Evolutionary conservation across 2,329 filamentous ascomycete species (phyloP).

Genomic region (Kalaharituber pfeilii): DNA sequence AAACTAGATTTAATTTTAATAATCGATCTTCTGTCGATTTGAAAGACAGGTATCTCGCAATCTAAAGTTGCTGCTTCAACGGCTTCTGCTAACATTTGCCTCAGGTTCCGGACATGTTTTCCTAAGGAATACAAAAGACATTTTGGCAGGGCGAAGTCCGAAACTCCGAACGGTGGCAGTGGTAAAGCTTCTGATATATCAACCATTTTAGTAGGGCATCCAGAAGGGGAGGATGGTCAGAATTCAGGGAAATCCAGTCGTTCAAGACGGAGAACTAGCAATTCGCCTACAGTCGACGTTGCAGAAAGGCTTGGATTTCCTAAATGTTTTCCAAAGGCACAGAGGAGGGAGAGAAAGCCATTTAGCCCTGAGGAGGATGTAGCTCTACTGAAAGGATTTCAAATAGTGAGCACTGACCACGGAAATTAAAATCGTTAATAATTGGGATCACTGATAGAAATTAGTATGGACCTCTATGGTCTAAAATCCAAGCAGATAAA

Average conservation of each 20-base stretch:
- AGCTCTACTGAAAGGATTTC: slow-evolving; percentile 17
- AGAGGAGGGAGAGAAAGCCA: slow-evolving; percentile 16
- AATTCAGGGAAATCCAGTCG: background rate
- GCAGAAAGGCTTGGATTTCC: slow-evolving; percentile 16
- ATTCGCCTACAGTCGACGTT: slow-evolving; percentile 15
- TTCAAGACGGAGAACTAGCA: background rate
- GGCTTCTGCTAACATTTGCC: background rate
- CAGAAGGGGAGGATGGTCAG: background rate
- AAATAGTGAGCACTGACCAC: slow-evolving; percentile 11
- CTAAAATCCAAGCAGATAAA: slow-evolving; percentile 18
- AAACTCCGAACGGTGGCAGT: slow-evolving; percentile 12
- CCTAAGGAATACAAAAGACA: slow-evolving; percentile 16
- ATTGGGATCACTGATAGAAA: background rate
- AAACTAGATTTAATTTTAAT: slow-evolving; percentile 15
- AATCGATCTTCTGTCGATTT: slow-evolving; percentile 18
- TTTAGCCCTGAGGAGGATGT: slow-evolving; percentile 17
- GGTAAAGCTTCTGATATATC: slow-evolving; percentile 5
- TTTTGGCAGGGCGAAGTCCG: slow-evolving; percentile 8
- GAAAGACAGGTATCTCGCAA: slow-evolving; percentile 15
- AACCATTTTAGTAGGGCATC: background rate
- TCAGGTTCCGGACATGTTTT: slow-evolving; percentile 19
- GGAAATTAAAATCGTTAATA: background rate
- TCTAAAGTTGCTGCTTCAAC: background rate
- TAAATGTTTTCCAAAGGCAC: slow-evolving; percentile 15
- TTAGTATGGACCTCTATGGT: slow-evolving; percentile 19